Conservation (phyloP, 345 rosid species). For the Ailanthus altissimus region DNA sequence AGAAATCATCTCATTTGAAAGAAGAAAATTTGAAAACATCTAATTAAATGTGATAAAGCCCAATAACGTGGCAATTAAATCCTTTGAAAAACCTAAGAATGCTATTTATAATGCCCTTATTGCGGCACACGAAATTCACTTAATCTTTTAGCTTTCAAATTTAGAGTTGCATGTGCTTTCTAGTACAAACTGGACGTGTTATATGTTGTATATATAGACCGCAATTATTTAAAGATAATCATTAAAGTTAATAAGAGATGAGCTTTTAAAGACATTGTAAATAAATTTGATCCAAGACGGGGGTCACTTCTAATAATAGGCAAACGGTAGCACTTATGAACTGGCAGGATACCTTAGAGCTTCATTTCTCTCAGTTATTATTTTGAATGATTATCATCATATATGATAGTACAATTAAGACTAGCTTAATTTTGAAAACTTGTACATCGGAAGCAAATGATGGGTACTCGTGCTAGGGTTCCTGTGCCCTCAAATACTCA, state of each 20-base stretch:
- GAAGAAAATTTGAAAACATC: neutral
- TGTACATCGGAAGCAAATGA: conserved; percentile 21
- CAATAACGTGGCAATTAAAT: neutral
- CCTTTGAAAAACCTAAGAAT: neutral
- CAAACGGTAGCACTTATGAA: neutral
- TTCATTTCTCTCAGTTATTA: neutral
- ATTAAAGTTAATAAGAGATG: neutral
- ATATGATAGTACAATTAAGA: neutral
- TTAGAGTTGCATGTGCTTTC: neutral
- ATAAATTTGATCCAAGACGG: no score
- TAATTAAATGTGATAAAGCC: conserved; percentile 7
- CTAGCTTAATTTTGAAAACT: conserved; percentile 7
- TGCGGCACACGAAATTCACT: neutral
- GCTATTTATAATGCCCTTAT: neutral
- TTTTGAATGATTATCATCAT: neutral
- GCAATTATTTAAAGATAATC: neutral
- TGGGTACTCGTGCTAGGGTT: neutral
- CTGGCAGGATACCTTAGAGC: neutral
- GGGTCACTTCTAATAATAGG: no score
- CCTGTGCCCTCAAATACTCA: neutral
- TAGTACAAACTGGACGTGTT: neutral
- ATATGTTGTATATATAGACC: neutral
- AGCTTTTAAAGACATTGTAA: no score
- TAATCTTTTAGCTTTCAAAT: neutral
- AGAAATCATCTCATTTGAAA: neutral